phyloP scores from a whole-genome alignment of 371 early-diverging fungal genomes.

The Mucor lusitanicus region DNA sequence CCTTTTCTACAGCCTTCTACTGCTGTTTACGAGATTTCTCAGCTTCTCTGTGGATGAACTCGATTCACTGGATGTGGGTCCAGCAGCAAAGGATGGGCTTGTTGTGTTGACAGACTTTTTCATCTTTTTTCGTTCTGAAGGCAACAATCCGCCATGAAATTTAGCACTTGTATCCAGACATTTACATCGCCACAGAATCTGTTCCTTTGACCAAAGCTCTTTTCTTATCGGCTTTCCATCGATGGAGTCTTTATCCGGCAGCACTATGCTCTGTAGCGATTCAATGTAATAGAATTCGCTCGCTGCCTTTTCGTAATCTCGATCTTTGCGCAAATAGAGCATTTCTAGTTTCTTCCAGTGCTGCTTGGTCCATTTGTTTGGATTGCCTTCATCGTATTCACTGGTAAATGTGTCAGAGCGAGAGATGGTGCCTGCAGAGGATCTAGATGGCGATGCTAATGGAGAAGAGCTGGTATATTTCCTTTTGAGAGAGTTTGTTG shows the following conservation, averaged over 20 bases:
- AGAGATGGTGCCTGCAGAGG: neutral
- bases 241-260: neutral
- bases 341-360: slow-evolving; percentile 26
- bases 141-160: slow-evolving; percentile 8
- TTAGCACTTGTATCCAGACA: slow-evolving; percentile 24
- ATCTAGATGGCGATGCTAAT: neutral
- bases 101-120: neutral
- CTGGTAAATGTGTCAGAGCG: slow-evolving; percentile 7
- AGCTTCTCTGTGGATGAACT: neutral
- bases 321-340: slow-evolving; percentile 12
- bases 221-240: neutral
- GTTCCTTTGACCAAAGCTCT: slow-evolving; percentile 19
- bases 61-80: neutral
- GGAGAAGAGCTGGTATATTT: neutral
- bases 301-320: slow-evolving; percentile 18
- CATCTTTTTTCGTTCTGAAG: slow-evolving; percentile 15
- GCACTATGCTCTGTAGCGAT: neutral
- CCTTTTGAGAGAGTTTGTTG: neutral
- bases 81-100: neutral
- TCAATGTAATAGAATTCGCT: slow-evolving; percentile 16
- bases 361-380: slow-evolving; percentile 13
- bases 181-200: slow-evolving; percentile 15
- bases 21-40: neutral
- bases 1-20: neutral
- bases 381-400: slow-evolving; percentile 1